Base-by-base conservation (phyloP, 2,329 filamentous ascomycete genomes). In the Paecilomyces dactylethromorphus region DNA sequence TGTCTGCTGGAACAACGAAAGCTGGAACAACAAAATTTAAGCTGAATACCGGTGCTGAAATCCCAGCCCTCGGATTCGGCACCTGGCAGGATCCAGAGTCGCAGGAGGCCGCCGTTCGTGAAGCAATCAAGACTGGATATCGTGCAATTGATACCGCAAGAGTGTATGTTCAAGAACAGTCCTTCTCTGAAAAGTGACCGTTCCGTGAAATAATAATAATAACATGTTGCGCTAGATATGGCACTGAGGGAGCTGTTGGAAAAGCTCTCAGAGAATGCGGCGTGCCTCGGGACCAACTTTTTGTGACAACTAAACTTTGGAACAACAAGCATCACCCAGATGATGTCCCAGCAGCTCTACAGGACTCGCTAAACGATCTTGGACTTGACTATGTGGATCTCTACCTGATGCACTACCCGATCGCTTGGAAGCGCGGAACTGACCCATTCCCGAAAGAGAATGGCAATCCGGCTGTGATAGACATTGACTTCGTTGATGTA, bases 321-420 rank as follows among this genome's bases (percentile, higher is more conserved):
- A 87, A 86, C 74, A 86, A 84, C 71, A 80, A 75, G 65, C 84
- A 87, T 68, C 79, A 82, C 62, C 82, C 81, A 0, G 80, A 86
- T 65, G 84, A 86, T 65, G 87, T 89, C 15, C 77, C 82, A 60
- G 75, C 81, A 63, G 86, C 86, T 62, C 81, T 86, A 54, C 79
- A 82, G 62, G 79, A 83, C 49, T 86, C 86, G 50, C 77, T 89
- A 56, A 81, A 85, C 68, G 81, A 85, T 66, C 80, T 89, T 66
- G 82, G 80, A 12, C 76, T 87, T 45, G 86, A 87, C 59, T 89
- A 90, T 69, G 77, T 90, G 59, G 87, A 90, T 69, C 77, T 90
- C 11, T 89, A 83, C 71, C 78, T 90, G 59, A 88, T 91, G 69
- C 87, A 89, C 73, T 90, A 82, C 80, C 84, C 83, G 0, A 77